Percentiles rank a stretch among this genome's conserved stretches.
These are phyloP conservation scores for Cystobasidiaceae sp. DNA, from an alignment of 1,284 basidiomycete genomes.

Conservation along the genomic window DNA sequence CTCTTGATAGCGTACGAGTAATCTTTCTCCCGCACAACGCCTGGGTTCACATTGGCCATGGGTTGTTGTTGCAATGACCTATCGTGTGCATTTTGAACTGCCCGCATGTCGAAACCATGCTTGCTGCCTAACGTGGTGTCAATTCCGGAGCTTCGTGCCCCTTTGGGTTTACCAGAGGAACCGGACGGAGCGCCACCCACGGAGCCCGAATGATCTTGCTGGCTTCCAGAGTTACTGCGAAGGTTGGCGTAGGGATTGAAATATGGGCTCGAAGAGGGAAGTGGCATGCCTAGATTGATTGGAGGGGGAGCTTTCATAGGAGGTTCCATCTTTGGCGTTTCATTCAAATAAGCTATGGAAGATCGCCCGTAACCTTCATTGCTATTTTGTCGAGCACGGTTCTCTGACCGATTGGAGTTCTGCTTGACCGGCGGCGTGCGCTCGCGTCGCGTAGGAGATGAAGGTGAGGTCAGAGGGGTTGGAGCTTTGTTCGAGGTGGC, in stretches of 20 bases:
- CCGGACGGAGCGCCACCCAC: background rate
- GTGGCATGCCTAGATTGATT: conserved; percentile 7
- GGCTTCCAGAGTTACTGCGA: conserved; percentile 1
- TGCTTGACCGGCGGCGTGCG: conserved; percentile 1
- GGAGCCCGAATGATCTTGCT: background rate
- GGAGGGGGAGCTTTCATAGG: conserved; percentile 27
- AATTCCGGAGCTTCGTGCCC: background rate
- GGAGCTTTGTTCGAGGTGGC: conserved; percentile 19
- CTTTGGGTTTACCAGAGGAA: background rate
- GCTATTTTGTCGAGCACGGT: conserved; percentile 1
- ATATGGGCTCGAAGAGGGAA: conserved; percentile 22
- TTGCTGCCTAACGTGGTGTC: conserved; percentile 22
- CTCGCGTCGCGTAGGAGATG: background rate
- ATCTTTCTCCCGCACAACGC: conserved; percentile 3
- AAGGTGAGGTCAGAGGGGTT: background rate
- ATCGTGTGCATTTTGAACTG: conserved; percentile 6
- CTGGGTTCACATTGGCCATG: background rate
- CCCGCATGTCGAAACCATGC: conserved; percentile 14
- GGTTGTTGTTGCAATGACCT: conserved; percentile 19
- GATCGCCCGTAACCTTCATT: conserved; percentile 13
- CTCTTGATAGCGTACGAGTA: conserved; percentile 26
- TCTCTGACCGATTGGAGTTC: background rate
- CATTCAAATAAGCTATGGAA: conserved; percentile 26
- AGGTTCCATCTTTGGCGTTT: conserved; percentile 22
- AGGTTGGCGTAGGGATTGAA: conserved; percentile 28